These are phyloP conservation scores for Blastobotrys peoriensis DNA, from an alignment of 805 yeast species.

Conservation along the genomic window DNA sequence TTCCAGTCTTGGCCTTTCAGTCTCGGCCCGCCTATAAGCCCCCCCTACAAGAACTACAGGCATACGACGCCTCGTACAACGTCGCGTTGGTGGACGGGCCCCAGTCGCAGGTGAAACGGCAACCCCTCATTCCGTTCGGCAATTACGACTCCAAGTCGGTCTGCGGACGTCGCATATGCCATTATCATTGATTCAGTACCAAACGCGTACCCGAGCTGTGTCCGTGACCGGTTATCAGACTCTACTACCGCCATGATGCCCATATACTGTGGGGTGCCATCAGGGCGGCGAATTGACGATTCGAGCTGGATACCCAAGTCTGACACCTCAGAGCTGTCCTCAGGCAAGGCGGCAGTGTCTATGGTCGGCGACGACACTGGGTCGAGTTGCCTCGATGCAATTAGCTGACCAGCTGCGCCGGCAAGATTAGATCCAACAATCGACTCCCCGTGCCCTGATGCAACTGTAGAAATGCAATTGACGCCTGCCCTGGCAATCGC, in stretches of 20 bases:
- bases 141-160: not conserved
- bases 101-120: slow-evolving; percentile 37
- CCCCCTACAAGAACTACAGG: no score
- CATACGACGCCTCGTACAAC: slow-evolving; percentile 35
- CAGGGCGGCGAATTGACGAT: not conserved
- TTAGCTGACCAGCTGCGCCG: slow-evolving; percentile 2
- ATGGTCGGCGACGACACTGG: not conserved
- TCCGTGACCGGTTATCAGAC: slow-evolving; percentile 2
- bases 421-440: slow-evolving; percentile 29
- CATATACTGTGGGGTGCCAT: slow-evolving; percentile 15
- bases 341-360: not conserved
- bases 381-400: no score
- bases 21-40: no score
- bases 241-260: slow-evolving; percentile 13
- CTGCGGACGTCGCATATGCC: slow-evolving; percentile 10
- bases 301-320: not conserved
- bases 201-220: slow-evolving; percentile 16
- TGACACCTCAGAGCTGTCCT: slow-evolving; percentile 8
- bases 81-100: slow-evolving; percentile 42
- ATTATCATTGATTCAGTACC: slow-evolving; percentile 21
- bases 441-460: slow-evolving; percentile 39
- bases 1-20: no score
- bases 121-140: slow-evolving; percentile 17
- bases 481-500: slow-evolving; percentile 14
- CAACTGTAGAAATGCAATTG: not conserved